A percentile compares a stretch with the other conserved stretches of the same genome.
phyloP scores from a whole-genome alignment of 2,329 filamentous ascomycete genomes.

The Dactylonectria estremocensis region DNA sequence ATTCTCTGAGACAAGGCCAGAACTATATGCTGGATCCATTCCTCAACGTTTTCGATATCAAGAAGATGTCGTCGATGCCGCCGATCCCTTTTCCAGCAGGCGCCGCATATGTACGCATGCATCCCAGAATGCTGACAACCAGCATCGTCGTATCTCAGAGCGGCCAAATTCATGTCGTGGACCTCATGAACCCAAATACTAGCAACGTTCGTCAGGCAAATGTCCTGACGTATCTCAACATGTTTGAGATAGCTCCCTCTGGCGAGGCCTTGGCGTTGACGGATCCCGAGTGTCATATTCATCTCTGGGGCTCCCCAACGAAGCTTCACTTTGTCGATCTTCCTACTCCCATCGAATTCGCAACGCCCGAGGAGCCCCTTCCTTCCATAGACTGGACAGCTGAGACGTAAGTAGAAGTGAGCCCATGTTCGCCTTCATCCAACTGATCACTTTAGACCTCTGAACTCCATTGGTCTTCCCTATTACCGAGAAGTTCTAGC shows the following conservation, averaged over 20 bases:
- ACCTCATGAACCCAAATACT: slow-evolving; percentile 93
- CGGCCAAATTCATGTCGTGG: slow-evolving; percentile 95
- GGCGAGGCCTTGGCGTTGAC: slow-evolving; percentile 88
- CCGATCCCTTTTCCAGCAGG: slow-evolving; percentile 94
- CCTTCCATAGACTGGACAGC: slow-evolving; percentile 77
- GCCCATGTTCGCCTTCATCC: not conserved
- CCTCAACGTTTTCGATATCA: slow-evolving; percentile 95
- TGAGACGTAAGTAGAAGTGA: slow-evolving; percentile 73
- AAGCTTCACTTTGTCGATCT: slow-evolving; percentile 92
- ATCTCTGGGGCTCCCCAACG: slow-evolving; percentile 89
- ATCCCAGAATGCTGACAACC: slow-evolving; percentile 94
- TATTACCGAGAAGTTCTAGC: slow-evolving; percentile 91
- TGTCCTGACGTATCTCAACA: slow-evolving; percentile 80
- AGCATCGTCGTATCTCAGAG: slow-evolving; percentile 93
- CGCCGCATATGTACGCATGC: slow-evolving; percentile 95
- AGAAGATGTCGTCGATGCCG: slow-evolving; percentile 88
- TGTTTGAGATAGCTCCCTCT: slow-evolving; percentile 89
- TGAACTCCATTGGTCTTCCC: slow-evolving; percentile 91
- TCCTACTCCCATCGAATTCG: slow-evolving; percentile 83
- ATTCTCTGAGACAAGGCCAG: slow-evolving; percentile 81
- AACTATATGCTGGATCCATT: slow-evolving; percentile 91
- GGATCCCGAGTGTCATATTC: slow-evolving; percentile 83
- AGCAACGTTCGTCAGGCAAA: slow-evolving; percentile 89
- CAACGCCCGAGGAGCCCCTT: slow-evolving; percentile 73
- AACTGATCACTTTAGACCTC: slow-evolving; percentile 67